Base-by-base conservation (phyloP, 1,139 yeast genomes). In the Spencermartinsiella ligniputridi region DNA sequence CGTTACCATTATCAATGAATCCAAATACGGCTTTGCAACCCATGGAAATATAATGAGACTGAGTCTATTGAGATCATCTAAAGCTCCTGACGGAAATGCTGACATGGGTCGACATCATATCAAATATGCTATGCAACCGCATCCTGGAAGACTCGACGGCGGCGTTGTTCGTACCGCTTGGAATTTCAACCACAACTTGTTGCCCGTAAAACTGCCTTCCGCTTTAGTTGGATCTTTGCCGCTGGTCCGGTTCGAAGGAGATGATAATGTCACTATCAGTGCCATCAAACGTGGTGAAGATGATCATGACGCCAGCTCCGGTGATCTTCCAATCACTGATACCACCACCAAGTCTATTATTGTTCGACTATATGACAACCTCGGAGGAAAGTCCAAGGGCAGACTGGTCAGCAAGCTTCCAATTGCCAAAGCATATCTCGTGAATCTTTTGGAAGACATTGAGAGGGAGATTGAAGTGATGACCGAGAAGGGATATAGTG, bases 321-420 rank as follows among this genome's bases (percentile, higher is more conserved):
- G 37, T 8, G 22, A 34, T 13, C 18, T 34, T 22, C 37, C 37
- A 16, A 64, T 69, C 21, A 58, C 8, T 9, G 37, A 34, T 18
- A n/a, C n/a, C n/a, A n/a, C n/a, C n/a, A 19, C 52, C 40, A 52
- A 51, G 33, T 52, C 56, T 24, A 64, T 86, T 37, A 71, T 88
- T 21, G 71, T 85, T 30, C 76, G 97, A 54, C 74, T 86, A 1
- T 90, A 87, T 63, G 97, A 90, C 59, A 69, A 94, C 0, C 69
- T 89, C 43, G 97, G 97, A 9, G 97, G 96, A 29, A 70, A 68
- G 50, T 71, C 81, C 2, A 58, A 53, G 12, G 92, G 86, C 2
- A 61, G 57, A 3, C 60, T 87, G 38, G 47, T 42, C n/a, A 20
- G 41, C 5, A 38, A 62, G 13, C 38, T 53, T 15, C 46, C 48